These are phyloP conservation scores for Brassica cretica DNA, from an alignment of 345 rosid genomes.

Conservation along the genomic window DNA sequence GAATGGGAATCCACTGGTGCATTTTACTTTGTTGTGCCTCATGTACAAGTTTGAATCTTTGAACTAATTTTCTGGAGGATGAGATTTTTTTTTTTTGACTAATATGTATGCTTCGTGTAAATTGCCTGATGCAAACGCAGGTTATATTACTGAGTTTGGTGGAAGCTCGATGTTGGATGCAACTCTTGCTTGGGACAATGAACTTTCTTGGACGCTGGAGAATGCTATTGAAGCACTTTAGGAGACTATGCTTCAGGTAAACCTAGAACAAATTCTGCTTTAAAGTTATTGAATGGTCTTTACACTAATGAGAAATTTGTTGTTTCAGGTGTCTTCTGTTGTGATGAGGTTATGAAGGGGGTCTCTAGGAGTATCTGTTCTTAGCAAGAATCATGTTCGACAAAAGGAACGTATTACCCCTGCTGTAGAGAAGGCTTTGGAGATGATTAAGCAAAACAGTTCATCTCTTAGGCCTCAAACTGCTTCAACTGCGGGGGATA, in stretches of 20 bases:
- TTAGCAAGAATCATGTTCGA: neutral
- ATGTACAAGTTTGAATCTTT: no score
- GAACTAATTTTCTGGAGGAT: neutral
- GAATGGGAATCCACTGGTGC: no score
- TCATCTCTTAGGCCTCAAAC: constrained; percentile 69
- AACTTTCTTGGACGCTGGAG: no score
- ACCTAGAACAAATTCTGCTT: neutral
- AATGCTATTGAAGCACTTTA: no score
- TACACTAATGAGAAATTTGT: no score
- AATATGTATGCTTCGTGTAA: neutral
- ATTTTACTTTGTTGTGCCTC: no score
- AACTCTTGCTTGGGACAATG: no score
- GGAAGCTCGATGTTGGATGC: no score
- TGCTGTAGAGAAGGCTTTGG: constrained; percentile 71
- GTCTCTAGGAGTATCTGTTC: no score
- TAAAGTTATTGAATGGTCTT: no score
- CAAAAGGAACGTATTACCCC: constrained; percentile 56
- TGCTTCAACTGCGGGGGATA: constrained; percentile 62
- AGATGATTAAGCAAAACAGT: constrained; percentile 50
- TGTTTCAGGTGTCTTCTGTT: no score
- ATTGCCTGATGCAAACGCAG: constrained; percentile 36
- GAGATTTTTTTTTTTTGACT: constrained; percentile 3
- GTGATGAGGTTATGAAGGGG: no score
- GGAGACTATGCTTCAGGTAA: constrained; percentile 44
- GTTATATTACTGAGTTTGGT: constrained; percentile 6